A percentile compares a stretch with the other conserved stretches of the same genome.
Conservation (phyloP, 768 basidiomycete species). For the Boletus tylopilopsis region DNA sequence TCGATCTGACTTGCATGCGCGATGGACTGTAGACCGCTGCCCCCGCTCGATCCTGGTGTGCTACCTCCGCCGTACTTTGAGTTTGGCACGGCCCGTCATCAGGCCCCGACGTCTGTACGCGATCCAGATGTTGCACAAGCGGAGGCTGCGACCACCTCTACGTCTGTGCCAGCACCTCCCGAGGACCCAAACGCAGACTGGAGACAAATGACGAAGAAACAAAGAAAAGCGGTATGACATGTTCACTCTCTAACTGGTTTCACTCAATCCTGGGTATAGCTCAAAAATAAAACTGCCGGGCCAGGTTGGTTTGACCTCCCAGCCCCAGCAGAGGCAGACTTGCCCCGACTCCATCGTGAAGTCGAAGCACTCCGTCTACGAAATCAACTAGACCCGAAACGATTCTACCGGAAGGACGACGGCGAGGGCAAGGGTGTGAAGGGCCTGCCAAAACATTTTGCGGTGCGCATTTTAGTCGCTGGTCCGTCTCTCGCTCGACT, state of each 20-base stretch:
- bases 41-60: constrained; percentile 59
- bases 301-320: constrained; percentile 87
- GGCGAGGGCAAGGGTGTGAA: constrained; percentile 84
- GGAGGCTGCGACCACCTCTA: constrained; percentile 48
- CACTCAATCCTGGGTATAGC: constrained; percentile 34
- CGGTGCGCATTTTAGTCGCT: constrained; percentile 46
- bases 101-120: constrained; percentile 44
- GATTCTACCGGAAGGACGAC: constrained; percentile 85
- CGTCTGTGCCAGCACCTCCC: constrained; percentile 54
- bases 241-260: not conserved
- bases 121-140: constrained; percentile 61
- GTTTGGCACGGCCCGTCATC: constrained; percentile 40
- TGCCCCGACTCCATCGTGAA: constrained; percentile 77
- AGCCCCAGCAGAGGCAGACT: constrained; percentile 73
- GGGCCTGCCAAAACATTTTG: constrained; percentile 84
- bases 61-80: constrained; percentile 66
- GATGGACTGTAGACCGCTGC: constrained; percentile 46
- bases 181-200: constrained; percentile 60
- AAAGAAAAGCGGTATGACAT: constrained; percentile 62
- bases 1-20: constrained; percentile 1
- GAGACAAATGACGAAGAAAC: constrained; percentile 65
- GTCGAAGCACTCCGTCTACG: constrained; percentile 83
- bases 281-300: constrained; percentile 70
- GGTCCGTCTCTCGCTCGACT: constrained; percentile 1
- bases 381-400: constrained; percentile 88